These are phyloP conservation scores for Acanthamoeba royreba DNA, from an alignment of 208 protist genomes.

Conservation along the genomic window DNA sequence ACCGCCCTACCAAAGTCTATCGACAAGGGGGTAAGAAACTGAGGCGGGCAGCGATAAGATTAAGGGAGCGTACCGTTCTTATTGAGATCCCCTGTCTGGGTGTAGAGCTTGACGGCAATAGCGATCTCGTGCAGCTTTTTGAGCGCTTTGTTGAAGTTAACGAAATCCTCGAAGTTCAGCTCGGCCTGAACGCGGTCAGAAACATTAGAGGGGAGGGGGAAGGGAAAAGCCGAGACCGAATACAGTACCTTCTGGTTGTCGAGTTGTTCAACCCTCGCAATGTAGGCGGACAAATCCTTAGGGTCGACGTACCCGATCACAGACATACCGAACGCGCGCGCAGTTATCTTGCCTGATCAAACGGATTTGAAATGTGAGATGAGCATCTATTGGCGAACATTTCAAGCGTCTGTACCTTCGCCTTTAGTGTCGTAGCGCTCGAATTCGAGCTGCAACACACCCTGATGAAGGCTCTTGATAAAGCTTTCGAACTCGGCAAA, in stretches of 20 bases:
- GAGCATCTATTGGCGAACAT: neutral
- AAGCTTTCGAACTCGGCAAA: neutral
- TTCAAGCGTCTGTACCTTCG: neutral
- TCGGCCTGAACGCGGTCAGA: neutral
- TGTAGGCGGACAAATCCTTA: neutral
- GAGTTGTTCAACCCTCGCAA: neutral
- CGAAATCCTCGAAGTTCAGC: neutral
- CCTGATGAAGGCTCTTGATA: neutral
- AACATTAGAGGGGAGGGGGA: neutral
- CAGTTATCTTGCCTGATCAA: neutral
- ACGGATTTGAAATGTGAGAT: neutral
- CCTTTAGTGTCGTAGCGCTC: neutral
- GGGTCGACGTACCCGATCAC: neutral
- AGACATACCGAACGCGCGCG: neutral
- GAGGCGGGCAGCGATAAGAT: neutral
- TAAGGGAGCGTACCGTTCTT: neutral
- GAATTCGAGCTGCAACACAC: neutral
- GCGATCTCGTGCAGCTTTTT: conserved; percentile 4
- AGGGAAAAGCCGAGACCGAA: no score
- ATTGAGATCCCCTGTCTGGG: neutral
- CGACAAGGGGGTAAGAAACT: no score
- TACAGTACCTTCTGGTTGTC: neutral
- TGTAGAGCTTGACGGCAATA: conserved; percentile 17
- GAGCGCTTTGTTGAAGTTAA: neutral
- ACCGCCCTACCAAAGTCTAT: neutral